These are phyloP conservation scores for Fusarium lyarnte DNA, from an alignment of 2,329 filamentous ascomycete genomes.

Conservation along the genomic window DNA sequence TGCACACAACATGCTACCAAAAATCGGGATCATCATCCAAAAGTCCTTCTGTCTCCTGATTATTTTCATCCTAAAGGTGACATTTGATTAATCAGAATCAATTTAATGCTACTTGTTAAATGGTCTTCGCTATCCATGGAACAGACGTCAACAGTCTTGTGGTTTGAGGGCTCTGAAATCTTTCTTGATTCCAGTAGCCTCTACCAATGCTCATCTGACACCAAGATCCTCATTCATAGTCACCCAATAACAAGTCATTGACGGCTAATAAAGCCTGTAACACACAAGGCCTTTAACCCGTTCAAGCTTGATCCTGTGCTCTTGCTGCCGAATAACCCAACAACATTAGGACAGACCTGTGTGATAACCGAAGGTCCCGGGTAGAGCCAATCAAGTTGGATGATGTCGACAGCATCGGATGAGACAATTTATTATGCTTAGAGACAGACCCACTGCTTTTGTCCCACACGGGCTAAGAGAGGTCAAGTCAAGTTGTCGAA, in stretches of 20 bases:
- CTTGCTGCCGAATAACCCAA: slow-evolving; percentile 13
- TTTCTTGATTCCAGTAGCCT: neutral
- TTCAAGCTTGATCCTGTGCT: slow-evolving; percentile 14
- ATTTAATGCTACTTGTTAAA: neutral
- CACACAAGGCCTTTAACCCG: slow-evolving; percentile 27
- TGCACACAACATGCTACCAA: neutral
- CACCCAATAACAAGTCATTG: neutral
- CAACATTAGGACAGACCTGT: slow-evolving; percentile 16
- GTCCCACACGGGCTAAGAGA: slow-evolving; percentile 26
- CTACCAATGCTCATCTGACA: neutral
- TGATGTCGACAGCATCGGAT: neutral
- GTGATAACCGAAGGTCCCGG: slow-evolving; percentile 11
- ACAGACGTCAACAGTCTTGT: neutral
- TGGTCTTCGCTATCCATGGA: neutral
- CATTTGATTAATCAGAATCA: neutral
- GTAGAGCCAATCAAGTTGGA: slow-evolving; percentile 27
- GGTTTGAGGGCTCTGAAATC: neutral
- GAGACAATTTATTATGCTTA: slow-evolving; percentile 21
- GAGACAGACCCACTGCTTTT: slow-evolving; percentile 10
- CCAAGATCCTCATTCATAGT: neutral
- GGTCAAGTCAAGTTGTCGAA: slow-evolving; percentile 3
- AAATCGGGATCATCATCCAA: neutral
- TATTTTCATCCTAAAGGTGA: neutral
- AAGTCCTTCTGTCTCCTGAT: neutral
- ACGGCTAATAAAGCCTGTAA: slow-evolving; percentile 7